Evolutionary conservation across 1,139 yeast species (phyloP), one percentile per base, ranked within the genome.

Genomic region (Yamadazyma spencermartinsiae): DNA sequence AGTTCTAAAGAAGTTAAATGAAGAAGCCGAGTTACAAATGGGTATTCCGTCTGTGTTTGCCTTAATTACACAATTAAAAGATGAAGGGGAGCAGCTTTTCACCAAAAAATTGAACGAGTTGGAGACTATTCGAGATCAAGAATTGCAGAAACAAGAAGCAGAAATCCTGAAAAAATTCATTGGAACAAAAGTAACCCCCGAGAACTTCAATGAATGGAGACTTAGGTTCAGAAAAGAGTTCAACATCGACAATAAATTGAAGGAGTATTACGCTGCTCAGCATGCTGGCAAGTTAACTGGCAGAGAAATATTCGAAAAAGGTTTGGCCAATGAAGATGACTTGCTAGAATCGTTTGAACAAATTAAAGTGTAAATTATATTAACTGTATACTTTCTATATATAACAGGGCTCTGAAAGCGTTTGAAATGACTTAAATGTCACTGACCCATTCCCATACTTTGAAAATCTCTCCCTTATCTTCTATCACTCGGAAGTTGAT

Each of bases 1-100:
- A 11, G 60, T 84, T 33, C 52, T 65, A 27, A 57, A 55, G 4
- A 63, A 67, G 45, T 52, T 82, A 34, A 63, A 65, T 15, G 76
- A 72, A 40, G 88, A 82, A 50, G 95, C 95, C 1, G 82, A 81
- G 41, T 76, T 81, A 39, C 89, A 86, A 55, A 52, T 83, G 37
- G 98, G 98, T 1, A 83, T 90, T 74, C 95, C 96, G 12, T 82
- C 90, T 50, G 74, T 90, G 4, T 92, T 89, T 63, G 80, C 96
- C 0, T 60, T 92, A 36, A 78, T 86, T 0, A 80, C 94, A 2
- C 68, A 79, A 12, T 68, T 89, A 38, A 90, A 90, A 55, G 98
- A 90, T 37, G 76, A 76, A 42, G 90, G 86, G 3, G 98, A 92
- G 54, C 63, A 61, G 19, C 55, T 78, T 46, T 86, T 86, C 52